Percentiles rank a stretch among this genome's conserved stretches.
Conservation (phyloP, 2,329 filamentous ascomycete genomes). For the Reticulascus tulasneorum region DNA sequence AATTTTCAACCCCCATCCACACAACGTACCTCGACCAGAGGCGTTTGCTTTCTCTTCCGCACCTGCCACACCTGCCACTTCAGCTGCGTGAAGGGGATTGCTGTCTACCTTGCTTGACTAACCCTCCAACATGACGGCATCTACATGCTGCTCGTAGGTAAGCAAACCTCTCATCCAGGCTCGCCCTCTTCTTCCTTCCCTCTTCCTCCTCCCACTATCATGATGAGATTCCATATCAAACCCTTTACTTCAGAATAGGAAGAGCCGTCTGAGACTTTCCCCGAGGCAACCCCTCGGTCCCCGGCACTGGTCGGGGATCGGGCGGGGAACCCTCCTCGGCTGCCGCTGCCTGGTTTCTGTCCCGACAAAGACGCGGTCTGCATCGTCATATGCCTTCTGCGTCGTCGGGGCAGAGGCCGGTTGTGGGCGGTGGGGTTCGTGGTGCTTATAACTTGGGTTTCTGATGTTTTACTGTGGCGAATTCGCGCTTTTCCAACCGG, state of each 20-base stretch:
- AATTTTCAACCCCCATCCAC: no score
- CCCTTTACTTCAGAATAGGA: constrained; percentile 38
- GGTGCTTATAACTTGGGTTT: constrained; percentile 44
- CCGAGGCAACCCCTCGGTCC: constrained; percentile 13
- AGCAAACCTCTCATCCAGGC: neutral
- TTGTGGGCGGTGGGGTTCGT: constrained; percentile 32
- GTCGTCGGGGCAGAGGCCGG: constrained; percentile 8
- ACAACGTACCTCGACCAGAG: no score
- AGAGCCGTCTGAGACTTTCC: constrained; percentile 44
- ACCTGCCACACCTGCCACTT: neutral
- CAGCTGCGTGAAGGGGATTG: neutral
- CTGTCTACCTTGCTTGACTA: neutral
- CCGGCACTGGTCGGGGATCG: no score
- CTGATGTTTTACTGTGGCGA: constrained; percentile 30
- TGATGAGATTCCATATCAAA: constrained; percentile 37
- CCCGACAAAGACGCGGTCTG: no score
- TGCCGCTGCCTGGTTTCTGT: no score
- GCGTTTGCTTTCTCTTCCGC: no score
- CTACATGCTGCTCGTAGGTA: neutral
- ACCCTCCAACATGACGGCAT: neutral
- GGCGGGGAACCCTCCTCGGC: neutral
- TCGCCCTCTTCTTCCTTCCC: neutral
- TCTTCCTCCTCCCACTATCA: constrained; percentile 15
- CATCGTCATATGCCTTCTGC: constrained; percentile 31
- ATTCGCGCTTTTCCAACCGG: neutral